Conservation (phyloP, 73 alveolate genomes). For the Stentor roeselii region DNA sequence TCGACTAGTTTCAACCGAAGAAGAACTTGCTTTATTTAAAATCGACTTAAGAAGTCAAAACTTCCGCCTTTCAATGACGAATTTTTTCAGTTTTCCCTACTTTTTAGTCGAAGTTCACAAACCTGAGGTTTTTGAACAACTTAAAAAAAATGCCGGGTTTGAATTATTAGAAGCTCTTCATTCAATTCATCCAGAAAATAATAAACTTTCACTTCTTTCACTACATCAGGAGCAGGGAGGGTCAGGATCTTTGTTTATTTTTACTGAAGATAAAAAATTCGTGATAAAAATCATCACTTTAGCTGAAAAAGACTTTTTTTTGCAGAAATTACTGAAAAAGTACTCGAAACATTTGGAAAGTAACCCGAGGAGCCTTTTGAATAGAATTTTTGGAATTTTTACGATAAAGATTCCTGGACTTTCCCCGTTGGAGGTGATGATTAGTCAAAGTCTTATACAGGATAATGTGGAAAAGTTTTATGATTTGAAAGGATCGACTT, state of each 20-base stretch:
- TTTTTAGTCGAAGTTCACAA: not conserved
- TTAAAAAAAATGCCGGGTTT: no score
- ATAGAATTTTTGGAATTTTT: not conserved
- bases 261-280: not conserved
- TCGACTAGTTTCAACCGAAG: not conserved
- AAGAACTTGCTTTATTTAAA: not conserved
- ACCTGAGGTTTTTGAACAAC: not conserved
- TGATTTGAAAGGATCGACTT: not conserved
- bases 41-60: not conserved
- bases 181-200: not conserved
- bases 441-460: not conserved
- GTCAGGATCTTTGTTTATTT: not conserved
- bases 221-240: not conserved
- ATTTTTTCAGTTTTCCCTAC: not conserved
- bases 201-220: not conserved
- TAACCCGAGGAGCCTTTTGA: not conserved
- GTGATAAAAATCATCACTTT: not conserved
- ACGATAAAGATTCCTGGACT: not conserved
- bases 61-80: not conserved
- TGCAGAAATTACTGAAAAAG: not conserved
- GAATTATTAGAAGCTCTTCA: no score
- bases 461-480: not conserved
- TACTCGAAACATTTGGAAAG: not conserved
- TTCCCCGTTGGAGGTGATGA: not conserved
- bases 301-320: not conserved